Evolutionary conservation across 352 stramenopile species (phyloP), one percentile per base, ranked within the genome.

Genomic region (Globisporangium acanthophoron): DNA sequence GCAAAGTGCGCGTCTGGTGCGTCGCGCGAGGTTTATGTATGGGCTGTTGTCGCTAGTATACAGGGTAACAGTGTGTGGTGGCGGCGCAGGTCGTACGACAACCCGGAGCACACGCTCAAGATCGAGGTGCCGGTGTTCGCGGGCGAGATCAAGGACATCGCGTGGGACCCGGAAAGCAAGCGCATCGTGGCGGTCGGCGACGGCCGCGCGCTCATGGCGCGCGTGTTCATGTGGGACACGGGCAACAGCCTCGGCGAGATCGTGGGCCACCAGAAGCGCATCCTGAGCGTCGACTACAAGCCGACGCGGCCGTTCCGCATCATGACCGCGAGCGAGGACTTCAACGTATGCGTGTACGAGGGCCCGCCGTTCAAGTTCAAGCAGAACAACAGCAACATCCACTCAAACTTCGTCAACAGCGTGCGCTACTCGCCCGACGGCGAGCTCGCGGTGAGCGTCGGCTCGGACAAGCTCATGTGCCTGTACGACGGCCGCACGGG

Each of bases 361-460:
- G 96, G 96, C 20, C 96, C 96, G 27, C 97, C 97, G 12, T 99
- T 99, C 76, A 95, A 97, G 71, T 91, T 98, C 65, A 92, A 98
- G 49, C 76, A 96, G 49, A 95, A 96, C 63, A 89, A 90, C 71
- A 96, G 97, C 66, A 86, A 87, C 65, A 69, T 88, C 58, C 97
- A 99, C 80, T 88, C 76, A 6, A 98, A 97, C 76, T 98, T 98
- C 62, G 91, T 99, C 58, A 98, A 98, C 73, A 95, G 85, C 59
- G 78, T 99, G 44, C 78, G 93, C 21, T 99, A 98, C 78, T 97
- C 89, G 52, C 83, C 84, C 0, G 80, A 97, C 66, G 96, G 96
- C 41, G 79, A 83, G 31, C 63, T 90, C 15, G 82, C 97, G 1
- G 91, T 96, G 12, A 98, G 87, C 52, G 96, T 97, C 18, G 92